Conservation (phyloP, 768 basidiomycete genomes). For the Lactifluus hygrophoroides region DNA sequence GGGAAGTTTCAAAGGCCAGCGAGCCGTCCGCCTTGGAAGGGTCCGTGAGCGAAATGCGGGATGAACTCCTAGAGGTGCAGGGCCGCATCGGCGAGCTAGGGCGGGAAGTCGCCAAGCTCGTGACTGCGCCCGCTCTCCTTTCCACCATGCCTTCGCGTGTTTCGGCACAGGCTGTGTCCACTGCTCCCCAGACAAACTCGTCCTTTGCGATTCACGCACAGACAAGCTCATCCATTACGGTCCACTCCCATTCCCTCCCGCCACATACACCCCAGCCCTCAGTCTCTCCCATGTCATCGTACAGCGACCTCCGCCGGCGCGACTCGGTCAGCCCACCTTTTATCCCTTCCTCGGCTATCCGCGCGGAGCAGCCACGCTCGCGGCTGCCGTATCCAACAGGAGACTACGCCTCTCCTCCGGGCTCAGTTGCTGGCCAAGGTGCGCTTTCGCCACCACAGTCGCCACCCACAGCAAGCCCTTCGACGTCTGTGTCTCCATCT, state of each 20-base stretch:
- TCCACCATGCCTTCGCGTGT: slow-evolving; percentile 44
- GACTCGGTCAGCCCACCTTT: slow-evolving; percentile 48
- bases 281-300: slow-evolving; percentile 8
- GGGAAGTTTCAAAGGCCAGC: slow-evolving; percentile 15
- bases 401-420: slow-evolving; percentile 66
- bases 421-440: slow-evolving; percentile 30
- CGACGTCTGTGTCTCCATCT: slow-evolving; percentile 16
- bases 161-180: slow-evolving; percentile 35
- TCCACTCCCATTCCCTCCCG: slow-evolving; percentile 24
- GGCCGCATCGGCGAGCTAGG: slow-evolving; percentile 68
- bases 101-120: slow-evolving; percentile 70
- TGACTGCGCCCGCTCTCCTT: slow-evolving; percentile 44
- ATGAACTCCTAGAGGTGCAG: slow-evolving; percentile 65
- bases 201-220: slow-evolving; percentile 35
- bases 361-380: slow-evolving; percentile 34
- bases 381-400: slow-evolving; percentile 78
- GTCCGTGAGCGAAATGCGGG: slow-evolving; percentile 48
- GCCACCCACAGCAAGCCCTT: slow-evolving; percentile 31
- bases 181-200: slow-evolving; percentile 40
- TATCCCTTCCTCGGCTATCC: slow-evolving; percentile 36
- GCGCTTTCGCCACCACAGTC: slow-evolving; percentile 48
- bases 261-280: slow-evolving; percentile 29
- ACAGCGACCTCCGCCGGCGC: slow-evolving; percentile 35
- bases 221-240: slow-evolving; percentile 25
- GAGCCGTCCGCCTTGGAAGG: slow-evolving; percentile 26